These are phyloP conservation scores for Melastoma malabathricum DNA, from an alignment of 345 rosid genomes.

Conservation along the genomic window DNA sequence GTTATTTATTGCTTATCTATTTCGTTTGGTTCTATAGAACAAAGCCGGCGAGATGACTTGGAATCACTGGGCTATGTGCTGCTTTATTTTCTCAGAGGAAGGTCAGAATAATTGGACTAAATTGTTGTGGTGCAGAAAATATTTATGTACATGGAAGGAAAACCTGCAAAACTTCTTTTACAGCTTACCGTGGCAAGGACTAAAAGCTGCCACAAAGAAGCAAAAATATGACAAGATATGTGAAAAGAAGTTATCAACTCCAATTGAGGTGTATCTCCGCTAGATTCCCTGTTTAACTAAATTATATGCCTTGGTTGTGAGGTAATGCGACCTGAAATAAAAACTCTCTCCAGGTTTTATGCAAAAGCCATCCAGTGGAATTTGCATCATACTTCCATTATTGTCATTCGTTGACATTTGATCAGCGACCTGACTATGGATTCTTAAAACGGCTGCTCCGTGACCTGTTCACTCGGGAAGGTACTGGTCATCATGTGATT, in stretches of 20 bases:
- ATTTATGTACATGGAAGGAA: conserved; percentile 1
- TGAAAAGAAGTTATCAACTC: conserved; percentile 79
- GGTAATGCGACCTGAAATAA: background rate
- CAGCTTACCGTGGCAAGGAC: conserved; percentile 95
- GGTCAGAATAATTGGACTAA: conserved; percentile 30
- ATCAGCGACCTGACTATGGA: conserved; percentile 90
- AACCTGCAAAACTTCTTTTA: conserved; percentile 7
- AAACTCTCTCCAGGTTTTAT: conserved; percentile 36
- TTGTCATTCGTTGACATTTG: conserved; percentile 77
- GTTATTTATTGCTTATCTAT: background rate
- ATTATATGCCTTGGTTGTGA: background rate
- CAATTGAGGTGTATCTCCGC: conserved; percentile 49
- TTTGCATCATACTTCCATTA: conserved; percentile 85
- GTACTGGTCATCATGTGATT: conserved; percentile 15
- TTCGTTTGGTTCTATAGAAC: conserved; percentile 26
- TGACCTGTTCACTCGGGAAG: conserved; percentile 73
- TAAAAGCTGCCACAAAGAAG: conserved; percentile 78
- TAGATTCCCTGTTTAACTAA: background rate
- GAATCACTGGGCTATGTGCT: conserved; percentile 75
- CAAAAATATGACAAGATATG: conserved; percentile 84
- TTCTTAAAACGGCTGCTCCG: conserved; percentile 80
- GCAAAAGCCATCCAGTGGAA: conserved; percentile 74
- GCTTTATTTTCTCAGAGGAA: conserved; percentile 75
- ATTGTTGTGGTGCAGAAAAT: too few relatives aligned
- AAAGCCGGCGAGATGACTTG: conserved; percentile 73